Evolutionary conservation across 2,329 filamentous ascomycete species (phyloP), one percentile per base, ranked within the genome.

Genomic region (Setomelanomma holmii): DNA sequence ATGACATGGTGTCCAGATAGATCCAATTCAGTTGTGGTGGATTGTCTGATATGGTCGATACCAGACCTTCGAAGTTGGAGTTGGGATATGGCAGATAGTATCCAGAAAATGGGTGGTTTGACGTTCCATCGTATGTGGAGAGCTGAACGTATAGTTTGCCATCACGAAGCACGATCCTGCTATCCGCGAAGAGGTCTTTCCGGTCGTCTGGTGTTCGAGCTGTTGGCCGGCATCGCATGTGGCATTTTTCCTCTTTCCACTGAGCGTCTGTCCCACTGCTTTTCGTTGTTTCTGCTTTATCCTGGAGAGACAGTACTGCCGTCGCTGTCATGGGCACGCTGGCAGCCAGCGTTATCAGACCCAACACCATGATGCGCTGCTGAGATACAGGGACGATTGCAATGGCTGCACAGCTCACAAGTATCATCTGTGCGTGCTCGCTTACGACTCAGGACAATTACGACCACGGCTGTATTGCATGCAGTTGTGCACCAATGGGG

Each of bases 11-110:
- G 64, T 88, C 84, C 10, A 85, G 79, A 61, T 86, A 89, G 11
- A 89, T 80, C 86, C 86, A 89, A 58, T 88, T 88, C 47, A 89
- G 69, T 71, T 86, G 81, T 0, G 86, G 86, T 8, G 86, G 86
- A 49, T 79, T 73, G 5, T 74, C 68, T 24, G 72, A 75, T 16
- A 81, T 78, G 4, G 78, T 81, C 27, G 75, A 78, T 1, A 82
- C 80, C 8, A 82, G 66, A 0, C 80, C 80, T 27, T 61, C 58
- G 40, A 78, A 63, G 14, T 77, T 71, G 17, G 76, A 75, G 53
- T 80, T 75, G 3, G 79, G 79, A 47, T 80, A 81, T 10, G 71
- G 71, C 19, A 81, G 65, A 56, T 78, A 81, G 54, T 81, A 81
- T 16, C 78, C 79, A 2, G 77, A 76, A 60, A 81, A 80, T 0